Percentiles rank a stretch among this genome's conserved stretches.
Evolutionary conservation across 257 asterid genomes (phyloP).

Genomic region (Thymus mandschuricus): DNA sequence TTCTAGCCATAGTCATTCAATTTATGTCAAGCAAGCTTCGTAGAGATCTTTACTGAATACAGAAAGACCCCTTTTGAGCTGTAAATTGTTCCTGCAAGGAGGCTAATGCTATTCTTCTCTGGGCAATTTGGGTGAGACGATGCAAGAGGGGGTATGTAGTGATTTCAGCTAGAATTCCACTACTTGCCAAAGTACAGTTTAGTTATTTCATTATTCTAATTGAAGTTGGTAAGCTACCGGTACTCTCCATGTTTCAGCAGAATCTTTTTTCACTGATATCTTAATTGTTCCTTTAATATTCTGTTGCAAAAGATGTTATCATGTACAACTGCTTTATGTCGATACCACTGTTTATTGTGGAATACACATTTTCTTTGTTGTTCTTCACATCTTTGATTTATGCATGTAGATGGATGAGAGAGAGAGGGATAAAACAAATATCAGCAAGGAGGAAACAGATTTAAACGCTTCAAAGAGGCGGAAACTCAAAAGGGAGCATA

Average conservation of each 20-base stretch:
- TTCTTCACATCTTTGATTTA: neutral
- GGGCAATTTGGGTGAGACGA: neutral
- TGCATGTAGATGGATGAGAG: constrained; percentile 75
- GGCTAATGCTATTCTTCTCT: neutral
- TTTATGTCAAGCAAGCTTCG: neutral
- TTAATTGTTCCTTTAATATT: neutral
- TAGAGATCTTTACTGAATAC: neutral
- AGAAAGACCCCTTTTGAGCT: neutral
- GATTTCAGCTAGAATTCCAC: neutral
- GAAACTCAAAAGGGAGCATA: constrained; percentile 87
- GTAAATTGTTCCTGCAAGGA: neutral
- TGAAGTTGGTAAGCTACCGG: neutral
- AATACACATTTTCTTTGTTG: neutral
- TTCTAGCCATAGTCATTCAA: neutral
- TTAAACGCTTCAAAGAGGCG: constrained; percentile 87
- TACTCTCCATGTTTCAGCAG: neutral
- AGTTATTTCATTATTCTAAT: neutral
- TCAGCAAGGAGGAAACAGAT: constrained; percentile 78
- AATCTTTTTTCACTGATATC: neutral
- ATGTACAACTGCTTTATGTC: neutral
- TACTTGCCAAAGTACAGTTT: neutral
- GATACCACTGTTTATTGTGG: neutral
- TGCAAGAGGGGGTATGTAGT: neutral
- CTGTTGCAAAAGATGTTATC: neutral
- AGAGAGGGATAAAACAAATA: constrained; percentile 71